phyloP scores from a whole-genome alignment of 805 yeast genomes.

The Nakazawaea pomicola region DNA sequence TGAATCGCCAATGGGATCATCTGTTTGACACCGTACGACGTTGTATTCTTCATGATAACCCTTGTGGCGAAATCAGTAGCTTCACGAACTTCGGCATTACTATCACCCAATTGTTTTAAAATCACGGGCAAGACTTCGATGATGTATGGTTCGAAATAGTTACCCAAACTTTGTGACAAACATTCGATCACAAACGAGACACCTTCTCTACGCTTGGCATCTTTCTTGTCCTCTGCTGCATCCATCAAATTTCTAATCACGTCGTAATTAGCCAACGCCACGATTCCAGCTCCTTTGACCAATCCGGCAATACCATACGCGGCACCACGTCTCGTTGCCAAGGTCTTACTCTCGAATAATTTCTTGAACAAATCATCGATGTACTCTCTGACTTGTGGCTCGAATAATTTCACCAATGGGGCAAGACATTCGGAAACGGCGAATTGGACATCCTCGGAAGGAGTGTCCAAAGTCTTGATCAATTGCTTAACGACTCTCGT shows the following conservation, averaged over 20 bases:
- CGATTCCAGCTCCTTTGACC: conserved; percentile 84
- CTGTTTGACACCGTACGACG: conserved; percentile 86
- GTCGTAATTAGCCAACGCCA: conserved; percentile 69
- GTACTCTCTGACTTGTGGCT: conserved; percentile 36
- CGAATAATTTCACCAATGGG: conserved; percentile 63
- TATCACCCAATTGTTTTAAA: conserved; percentile 79
- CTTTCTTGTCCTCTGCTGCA: conserved; percentile 85
- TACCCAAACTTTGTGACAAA: conserved; percentile 69
- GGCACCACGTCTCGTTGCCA: conserved; percentile 77
- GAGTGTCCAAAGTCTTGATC: conserved; percentile 71
- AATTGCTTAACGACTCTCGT: conserved; percentile 62
- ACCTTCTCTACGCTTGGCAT: conserved; percentile 72
- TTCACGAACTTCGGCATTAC: conserved; percentile 76
- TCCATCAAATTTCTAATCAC: conserved; percentile 69
- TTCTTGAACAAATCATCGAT: conserved; percentile 55
- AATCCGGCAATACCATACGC: conserved; percentile 96
- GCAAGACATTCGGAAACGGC: conserved; percentile 86
- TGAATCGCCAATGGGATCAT: conserved; percentile 87
- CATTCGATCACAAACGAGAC: conserved; percentile 85
- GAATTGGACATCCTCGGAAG: conserved; percentile 84
- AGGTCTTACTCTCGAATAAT: conserved; percentile 45
- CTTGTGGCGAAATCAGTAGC: conserved; percentile 87
- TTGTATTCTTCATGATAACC: conserved; percentile 83
- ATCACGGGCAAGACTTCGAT: conserved; percentile 82
- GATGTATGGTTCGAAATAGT: conserved; percentile 89